Conservation (phyloP, 192 early-diverging fungal species). For the Backusella tuberculispora region DNA sequence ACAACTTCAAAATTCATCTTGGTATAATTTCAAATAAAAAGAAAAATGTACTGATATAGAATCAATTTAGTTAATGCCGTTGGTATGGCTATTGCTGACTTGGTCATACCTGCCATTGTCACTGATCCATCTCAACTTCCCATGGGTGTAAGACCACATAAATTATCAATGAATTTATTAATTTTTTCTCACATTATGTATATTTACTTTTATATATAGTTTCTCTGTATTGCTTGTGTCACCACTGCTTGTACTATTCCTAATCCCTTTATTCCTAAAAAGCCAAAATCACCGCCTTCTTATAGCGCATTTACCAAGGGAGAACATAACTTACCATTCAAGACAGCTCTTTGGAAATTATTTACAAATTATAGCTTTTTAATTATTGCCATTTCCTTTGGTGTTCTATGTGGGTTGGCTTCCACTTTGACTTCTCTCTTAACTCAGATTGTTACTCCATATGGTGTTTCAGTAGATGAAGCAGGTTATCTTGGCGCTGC, state of each 20-base stretch:
- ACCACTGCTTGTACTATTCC: conserved; percentile 48
- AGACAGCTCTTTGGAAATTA: conserved; percentile 43
- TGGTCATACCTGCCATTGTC: conserved; percentile 52
- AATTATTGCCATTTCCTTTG: conserved; percentile 51
- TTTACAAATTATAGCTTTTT: conserved; percentile 49
- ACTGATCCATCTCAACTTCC: conserved; percentile 36
- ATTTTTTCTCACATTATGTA: not conserved
- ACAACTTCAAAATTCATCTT: not conserved
- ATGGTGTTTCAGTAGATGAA: conserved; percentile 46
- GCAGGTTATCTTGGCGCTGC: conserved; percentile 61
- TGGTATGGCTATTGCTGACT: conserved; percentile 52
- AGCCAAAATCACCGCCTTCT: conserved; percentile 53
- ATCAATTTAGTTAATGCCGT: conserved; percentile 42
- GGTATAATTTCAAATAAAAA: no score
- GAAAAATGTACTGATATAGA: no score
- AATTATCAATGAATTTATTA: not conserved
- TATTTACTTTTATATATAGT: conserved; percentile 17
- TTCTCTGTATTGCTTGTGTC: conserved; percentile 45
- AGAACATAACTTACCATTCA: conserved; percentile 36
- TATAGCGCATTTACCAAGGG: conserved; percentile 44
- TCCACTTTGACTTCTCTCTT: conserved; percentile 53
- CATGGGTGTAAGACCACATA: conserved; percentile 38
- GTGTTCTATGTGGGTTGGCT: conserved; percentile 50
- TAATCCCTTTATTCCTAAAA: conserved; percentile 44
- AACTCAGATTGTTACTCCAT: conserved; percentile 49